Base-by-base conservation (phyloP, 2,329 filamentous ascomycete species). In the Fusarium albidum region DNA sequence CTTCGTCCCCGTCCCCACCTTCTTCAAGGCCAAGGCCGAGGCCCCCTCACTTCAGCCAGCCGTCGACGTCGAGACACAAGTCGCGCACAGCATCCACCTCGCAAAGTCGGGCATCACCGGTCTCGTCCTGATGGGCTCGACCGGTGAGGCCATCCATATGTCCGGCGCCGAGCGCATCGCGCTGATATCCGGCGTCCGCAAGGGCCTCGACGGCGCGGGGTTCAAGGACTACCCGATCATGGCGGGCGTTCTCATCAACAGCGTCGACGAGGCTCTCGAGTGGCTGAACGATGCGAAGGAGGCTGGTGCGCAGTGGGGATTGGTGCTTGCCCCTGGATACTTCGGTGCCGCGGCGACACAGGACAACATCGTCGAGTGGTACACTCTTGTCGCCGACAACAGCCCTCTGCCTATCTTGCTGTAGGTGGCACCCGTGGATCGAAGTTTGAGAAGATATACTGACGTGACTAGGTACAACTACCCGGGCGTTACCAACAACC, bases 401-500 rank as follows among this genome's bases (percentile, higher is more conserved):
- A 82, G 80, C 43, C 78, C 78, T 0, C 74, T 87, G n/a, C 83
- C 83, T 0, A 75, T 87, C 31, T 63, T 86, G 59, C 79, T 86
- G 80, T 84, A 63, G 67, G 79, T 67, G 12, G 11, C 33, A 5
- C 9, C 13, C 21, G 6, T 12, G 17, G n/a, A 7, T 18, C 5
- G 5, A 35, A 38, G n/a, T n/a, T n/a, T 18, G 18, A 7, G n/a
- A 11, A 12, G 9, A 10, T 13, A 6, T 28, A 17, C 40, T 50
- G 17, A 50, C 33, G 26, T 27, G 85, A 83, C 39, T 55, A 83
- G 80, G 52, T 86, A 86, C 71, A 81, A 87, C 69, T 87, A 87
- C 72, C 85, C 85, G 0, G 85, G 82, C 38, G 85, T 88, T 29
- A 85, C 84, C 10, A 88, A 88, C 74, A 82, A 83, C 64, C 74